These are phyloP conservation scores for Saksenaea vasiformis DNA, from an alignment of 371 early-diverging fungal genomes.

Conservation along the genomic window DNA sequence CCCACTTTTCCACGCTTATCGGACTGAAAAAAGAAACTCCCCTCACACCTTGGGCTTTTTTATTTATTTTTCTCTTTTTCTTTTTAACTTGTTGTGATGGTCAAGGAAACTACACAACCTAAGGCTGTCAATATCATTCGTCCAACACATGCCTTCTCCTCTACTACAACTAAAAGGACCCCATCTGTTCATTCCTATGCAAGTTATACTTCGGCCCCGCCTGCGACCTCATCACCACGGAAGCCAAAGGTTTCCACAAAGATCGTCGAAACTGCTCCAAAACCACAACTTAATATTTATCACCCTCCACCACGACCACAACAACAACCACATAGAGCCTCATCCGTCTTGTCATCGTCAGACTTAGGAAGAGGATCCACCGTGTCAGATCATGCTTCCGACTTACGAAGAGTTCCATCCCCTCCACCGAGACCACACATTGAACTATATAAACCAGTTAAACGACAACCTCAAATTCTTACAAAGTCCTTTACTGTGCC, in stretches of 20 bases:
- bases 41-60: neutral
- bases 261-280: neutral
- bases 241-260: slow-evolving; percentile 1
- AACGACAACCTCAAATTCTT: neutral
- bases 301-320: slow-evolving; percentile 3
- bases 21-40: neutral
- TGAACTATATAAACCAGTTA: slow-evolving; percentile 20
- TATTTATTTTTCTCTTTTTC: neutral
- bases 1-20: neutral
- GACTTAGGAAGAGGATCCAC: slow-evolving; percentile 1
- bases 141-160: slow-evolving; percentile 13
- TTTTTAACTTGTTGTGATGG: slow-evolving; percentile 1
- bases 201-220: neutral
- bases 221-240: neutral
- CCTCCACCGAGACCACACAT: slow-evolving; percentile 9
- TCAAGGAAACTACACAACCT: slow-evolving; percentile 9
- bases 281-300: neutral
- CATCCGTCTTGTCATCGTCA: slow-evolving; percentile 1
- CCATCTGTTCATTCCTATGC: slow-evolving; percentile 1
- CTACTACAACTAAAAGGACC: neutral
- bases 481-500: neutral
- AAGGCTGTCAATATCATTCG: slow-evolving; percentile 21
- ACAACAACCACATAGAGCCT: slow-evolving; percentile 2
- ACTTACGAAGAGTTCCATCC: neutral
- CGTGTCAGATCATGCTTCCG: neutral